Base-by-base conservation (phyloP, 1,284 basidiomycete genomes). In the Cutaneotrichosporon mucoides region DNA sequence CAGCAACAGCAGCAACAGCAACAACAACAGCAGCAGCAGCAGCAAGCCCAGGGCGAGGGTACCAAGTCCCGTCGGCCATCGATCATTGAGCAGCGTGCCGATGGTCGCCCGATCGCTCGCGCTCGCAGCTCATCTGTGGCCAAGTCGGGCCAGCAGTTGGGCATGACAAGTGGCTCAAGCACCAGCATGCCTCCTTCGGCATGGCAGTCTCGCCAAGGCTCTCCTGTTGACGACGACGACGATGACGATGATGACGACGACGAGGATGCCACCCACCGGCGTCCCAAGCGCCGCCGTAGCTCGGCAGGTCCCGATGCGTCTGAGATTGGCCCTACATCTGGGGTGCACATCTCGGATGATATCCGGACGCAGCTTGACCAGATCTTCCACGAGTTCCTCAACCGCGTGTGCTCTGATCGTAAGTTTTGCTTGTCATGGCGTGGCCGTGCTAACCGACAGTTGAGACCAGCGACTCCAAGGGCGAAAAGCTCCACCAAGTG, bases 401-500 rank as follows among this genome's bases (percentile, higher is more conserved):
- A 88, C 71, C 84, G 82, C 56, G 84, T 92, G 55, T 98, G 95
- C 79, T 96, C 92, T 15, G 90, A 98, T 77, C 77, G 92, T 93
- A 75, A 80, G 89, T 66, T 24, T 24, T 24, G 24, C 24, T 24
- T 24, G 24, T 24, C 24, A 24, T 24, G 24, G 24, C 24, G 24
- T 24, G 24, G 24, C 24, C 24, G 24, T 24, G 55, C 67, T 41
- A 55, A 57, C 34, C 15, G 2, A 4, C 70, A 95, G 92, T 98
- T 77, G 92, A 97, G 60, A 88, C 89, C 13, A 89, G 86, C 50
- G 96, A 99, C 75, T 83, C 85, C 52, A 96, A 97, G 76, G 96
- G 96, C 59, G 95, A 99, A 76, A 87, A 90, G 50, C 92, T 99
- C 57, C 96, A 99, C 76, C 96, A 99, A 79, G 93, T 93, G 44